phyloP scores from a whole-genome alignment of 2,329 filamentous ascomycete genomes.

The Plectosphaerella sp. region DNA sequence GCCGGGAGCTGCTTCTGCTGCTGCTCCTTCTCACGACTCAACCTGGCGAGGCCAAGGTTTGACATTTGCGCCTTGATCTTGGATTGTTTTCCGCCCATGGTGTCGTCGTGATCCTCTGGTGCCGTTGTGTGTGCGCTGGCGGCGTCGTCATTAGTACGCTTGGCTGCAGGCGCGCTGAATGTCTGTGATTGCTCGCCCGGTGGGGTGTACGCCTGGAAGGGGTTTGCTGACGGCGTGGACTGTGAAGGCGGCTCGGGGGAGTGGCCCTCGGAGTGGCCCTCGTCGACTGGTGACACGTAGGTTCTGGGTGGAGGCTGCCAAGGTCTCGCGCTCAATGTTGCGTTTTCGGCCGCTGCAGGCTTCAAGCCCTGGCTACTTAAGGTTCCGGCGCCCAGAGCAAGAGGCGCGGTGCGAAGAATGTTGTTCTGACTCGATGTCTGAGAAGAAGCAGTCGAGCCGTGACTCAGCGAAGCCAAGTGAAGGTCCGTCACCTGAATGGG shows the following conservation, averaged over 20 bases:
- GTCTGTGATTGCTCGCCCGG: neutral
- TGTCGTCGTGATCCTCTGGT: constrained; percentile 1
- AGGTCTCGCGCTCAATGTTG: neutral
- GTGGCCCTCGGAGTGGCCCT: neutral
- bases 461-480: constrained; percentile 37
- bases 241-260: neutral
- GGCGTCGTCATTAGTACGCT: no score
- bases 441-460: constrained; percentile 44
- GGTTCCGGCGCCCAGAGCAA: neutral
- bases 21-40: constrained; percentile 2
- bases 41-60: constrained; percentile 2
- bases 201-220: neutral
- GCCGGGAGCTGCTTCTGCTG: constrained; percentile 4
- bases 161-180: neutral
- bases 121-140: neutral
- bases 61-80: constrained; percentile 23
- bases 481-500: constrained; percentile 42
- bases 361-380: neutral
- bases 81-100: constrained; percentile 28
- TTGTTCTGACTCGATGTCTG: constrained; percentile 8
- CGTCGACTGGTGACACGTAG: neutral
- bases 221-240: neutral
- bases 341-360: neutral
- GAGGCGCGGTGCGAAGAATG: neutral
- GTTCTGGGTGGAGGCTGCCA: neutral